These are phyloP conservation scores for Echium plantagineum DNA, from an alignment of 257 asterid genomes.

Conservation along the genomic window DNA sequence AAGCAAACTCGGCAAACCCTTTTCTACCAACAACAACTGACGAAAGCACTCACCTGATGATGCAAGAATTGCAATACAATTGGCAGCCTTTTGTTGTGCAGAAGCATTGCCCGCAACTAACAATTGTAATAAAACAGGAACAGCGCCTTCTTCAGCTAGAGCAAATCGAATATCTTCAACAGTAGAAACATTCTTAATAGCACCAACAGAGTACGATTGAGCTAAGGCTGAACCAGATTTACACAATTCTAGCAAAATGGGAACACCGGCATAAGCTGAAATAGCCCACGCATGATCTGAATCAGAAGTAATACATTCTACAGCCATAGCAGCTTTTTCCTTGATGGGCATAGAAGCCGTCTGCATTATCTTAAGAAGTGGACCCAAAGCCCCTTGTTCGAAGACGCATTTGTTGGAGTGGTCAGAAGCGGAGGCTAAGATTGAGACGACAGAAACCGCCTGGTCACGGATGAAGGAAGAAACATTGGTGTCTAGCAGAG, in stretches of 20 bases:
- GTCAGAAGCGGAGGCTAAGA: slow-evolving; percentile 47
- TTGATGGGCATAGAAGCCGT: slow-evolving; percentile 50
- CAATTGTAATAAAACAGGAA: slow-evolving; percentile 54
- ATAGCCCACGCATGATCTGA: slow-evolving; percentile 86
- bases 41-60: slow-evolving; percentile 55
- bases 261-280: slow-evolving; percentile 77
- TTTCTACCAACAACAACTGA: slow-evolving; percentile 44
- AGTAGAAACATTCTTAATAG: slow-evolving; percentile 46
- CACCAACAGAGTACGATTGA: slow-evolving; percentile 70
- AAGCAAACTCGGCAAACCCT: slow-evolving; percentile 51
- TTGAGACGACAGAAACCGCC: slow-evolving; percentile 57
- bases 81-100: slow-evolving; percentile 63
- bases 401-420: slow-evolving; percentile 56
- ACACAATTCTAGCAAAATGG: slow-evolving; percentile 51
- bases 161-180: slow-evolving; percentile 59
- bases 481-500: slow-evolving; percentile 44
- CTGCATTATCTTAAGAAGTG: slow-evolving; percentile 56
- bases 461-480: slow-evolving; percentile 37
- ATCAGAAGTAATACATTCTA: slow-evolving; percentile 63
- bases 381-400: slow-evolving; percentile 88
- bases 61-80: slow-evolving; percentile 63
- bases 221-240: slow-evolving; percentile 62
- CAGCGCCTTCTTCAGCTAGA: slow-evolving; percentile 70
- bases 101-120: slow-evolving; percentile 50
- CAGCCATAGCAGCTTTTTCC: slow-evolving; percentile 74